phyloP scores from a whole-genome alignment of 305 asterid species.

The Stenogyne calaminthoides region DNA sequence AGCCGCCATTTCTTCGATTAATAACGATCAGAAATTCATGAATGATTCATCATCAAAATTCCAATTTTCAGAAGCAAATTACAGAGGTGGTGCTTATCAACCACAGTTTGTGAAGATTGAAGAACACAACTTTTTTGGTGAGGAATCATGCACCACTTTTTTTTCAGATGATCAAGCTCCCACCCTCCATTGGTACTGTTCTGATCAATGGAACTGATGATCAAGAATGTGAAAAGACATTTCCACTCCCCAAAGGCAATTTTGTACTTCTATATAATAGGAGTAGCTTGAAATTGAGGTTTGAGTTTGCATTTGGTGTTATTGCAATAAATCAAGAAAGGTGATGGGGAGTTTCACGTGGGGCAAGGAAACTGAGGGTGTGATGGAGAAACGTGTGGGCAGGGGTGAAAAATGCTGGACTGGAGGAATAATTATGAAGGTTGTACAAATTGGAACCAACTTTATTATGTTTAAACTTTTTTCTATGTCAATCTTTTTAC shows the following conservation, averaged over 20 bases:
- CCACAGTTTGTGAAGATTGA: conserved; percentile 79
- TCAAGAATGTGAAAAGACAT: not conserved
- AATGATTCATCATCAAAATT: conserved; percentile 27
- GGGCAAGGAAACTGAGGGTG: not conserved
- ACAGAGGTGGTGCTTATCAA: conserved; percentile 30
- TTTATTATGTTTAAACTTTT: not conserved
- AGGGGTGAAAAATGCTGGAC: conserved; percentile 12
- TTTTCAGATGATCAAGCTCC: conserved; percentile 88
- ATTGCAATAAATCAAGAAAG: conserved; percentile 27
- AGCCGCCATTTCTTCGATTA: conserved; percentile 36
- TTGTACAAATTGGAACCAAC: conserved; percentile 28
- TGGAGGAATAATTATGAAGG: conserved; percentile 21
- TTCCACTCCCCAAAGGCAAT: not conserved
- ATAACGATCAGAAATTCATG: conserved; percentile 34
- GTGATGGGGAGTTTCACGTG: no score
- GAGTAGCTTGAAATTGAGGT: conserved; percentile 7
- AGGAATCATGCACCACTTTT: conserved; percentile 74
- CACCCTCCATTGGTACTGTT: conserved; percentile 71
- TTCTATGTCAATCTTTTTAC: not conserved
- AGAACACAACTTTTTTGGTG: conserved; percentile 77
- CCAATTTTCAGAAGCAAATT: conserved; percentile 38
- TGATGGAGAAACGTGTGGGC: conserved; percentile 38
- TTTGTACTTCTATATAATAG: conserved; percentile 38
- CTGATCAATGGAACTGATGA: conserved; percentile 64
- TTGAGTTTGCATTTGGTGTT: not conserved